A percentile compares a stretch with the other conserved stretches of the same genome.
Conservation (phyloP, 805 yeast genomes). For the Metschnikowia cerradonensis region DNA sequence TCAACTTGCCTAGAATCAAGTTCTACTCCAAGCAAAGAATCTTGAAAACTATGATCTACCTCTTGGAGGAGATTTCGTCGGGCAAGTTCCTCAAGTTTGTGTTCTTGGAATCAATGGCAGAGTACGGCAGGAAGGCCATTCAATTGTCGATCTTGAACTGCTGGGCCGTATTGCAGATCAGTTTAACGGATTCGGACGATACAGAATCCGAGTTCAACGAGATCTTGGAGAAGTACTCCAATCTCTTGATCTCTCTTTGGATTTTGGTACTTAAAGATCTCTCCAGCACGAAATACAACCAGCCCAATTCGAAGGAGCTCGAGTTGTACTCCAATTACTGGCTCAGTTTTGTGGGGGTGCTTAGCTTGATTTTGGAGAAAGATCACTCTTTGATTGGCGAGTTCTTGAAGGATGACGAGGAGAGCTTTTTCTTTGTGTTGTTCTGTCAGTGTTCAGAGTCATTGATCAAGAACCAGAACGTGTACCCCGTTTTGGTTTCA, state of each 20-base stretch:
- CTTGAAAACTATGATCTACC: constrained; percentile 57
- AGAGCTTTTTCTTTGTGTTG: constrained; percentile 69
- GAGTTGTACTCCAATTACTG: constrained; percentile 59
- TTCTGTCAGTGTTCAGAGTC: constrained; percentile 83
- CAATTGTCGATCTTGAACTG: constrained; percentile 61
- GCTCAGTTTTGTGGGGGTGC: constrained; percentile 73
- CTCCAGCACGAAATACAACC: constrained; percentile 58
- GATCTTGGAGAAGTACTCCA: constrained; percentile 54
- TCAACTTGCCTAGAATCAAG: constrained; percentile 44
- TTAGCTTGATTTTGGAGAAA: constrained; percentile 59
- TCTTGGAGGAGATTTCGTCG: constrained; percentile 57
- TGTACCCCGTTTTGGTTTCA: constrained; percentile 48
- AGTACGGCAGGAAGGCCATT: constrained; percentile 46
- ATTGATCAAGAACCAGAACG: constrained; percentile 47
- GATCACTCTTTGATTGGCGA: constrained; percentile 43
- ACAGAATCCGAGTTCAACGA: constrained; percentile 43
- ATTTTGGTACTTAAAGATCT: constrained; percentile 68
- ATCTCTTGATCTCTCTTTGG: constrained; percentile 73
- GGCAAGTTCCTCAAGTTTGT: constrained; percentile 48
- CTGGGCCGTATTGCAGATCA: constrained; percentile 61
- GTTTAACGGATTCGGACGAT: constrained; percentile 21
- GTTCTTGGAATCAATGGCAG: constrained; percentile 47
- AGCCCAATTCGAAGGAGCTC: constrained; percentile 36
- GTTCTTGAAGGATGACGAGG: constrained; percentile 53
- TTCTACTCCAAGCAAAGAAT: constrained; percentile 47